Base-by-base conservation (phyloP, 164 flowering plant species). In the Annona squamosa region DNA sequence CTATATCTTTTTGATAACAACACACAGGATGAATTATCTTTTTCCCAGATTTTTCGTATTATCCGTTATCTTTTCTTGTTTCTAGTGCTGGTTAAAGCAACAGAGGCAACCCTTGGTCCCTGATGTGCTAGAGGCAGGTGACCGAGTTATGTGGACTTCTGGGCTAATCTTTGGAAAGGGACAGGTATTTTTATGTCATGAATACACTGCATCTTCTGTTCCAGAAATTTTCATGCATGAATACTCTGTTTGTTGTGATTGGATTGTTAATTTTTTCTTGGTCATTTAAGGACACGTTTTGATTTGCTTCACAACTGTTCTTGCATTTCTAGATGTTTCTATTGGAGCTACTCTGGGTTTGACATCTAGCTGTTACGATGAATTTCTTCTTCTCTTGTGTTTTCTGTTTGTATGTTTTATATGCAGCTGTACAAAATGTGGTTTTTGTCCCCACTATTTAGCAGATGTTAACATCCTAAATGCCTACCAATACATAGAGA, bases 51-150 rank as follows among this genome's bases (percentile, higher is more conserved):
- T 26, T 26, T 26, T 26, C 37, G 37, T 26, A 26, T 26, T 26
- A 26, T 26, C 37, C 37, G 1, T 1, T 26, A 26, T 26, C 2
- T 4, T 26, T 65, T 74, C 5, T 64, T 73, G 46, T 46, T 56
- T 79, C 47, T 76, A 96, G 99, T 96, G 99, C 75, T 96, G 98
- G 99, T 82, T 96, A 87, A 96, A 96, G 90, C 93, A 96, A 78
- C 98, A 96, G 81, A 85, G 86, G 82, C 95, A 93, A 74, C 72
- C 80, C 1, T 76, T 96, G 80, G 78, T 73, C 18, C 99, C 99
- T 65, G 97, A 87, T 1, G 79, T 77, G 57, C 95, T 85, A 74
- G 91, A 83, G 3, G 73, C 74, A 3, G 92, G 93, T 42, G 67
- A 81, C 17, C 67, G 67, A 67, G 84, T 81, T 71, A 82, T 81